Evolutionary conservation across 1,284 basidiomycete species (phyloP), one percentile per base, ranked within the genome.

Genomic region (Thecaphora thlaspeos): DNA sequence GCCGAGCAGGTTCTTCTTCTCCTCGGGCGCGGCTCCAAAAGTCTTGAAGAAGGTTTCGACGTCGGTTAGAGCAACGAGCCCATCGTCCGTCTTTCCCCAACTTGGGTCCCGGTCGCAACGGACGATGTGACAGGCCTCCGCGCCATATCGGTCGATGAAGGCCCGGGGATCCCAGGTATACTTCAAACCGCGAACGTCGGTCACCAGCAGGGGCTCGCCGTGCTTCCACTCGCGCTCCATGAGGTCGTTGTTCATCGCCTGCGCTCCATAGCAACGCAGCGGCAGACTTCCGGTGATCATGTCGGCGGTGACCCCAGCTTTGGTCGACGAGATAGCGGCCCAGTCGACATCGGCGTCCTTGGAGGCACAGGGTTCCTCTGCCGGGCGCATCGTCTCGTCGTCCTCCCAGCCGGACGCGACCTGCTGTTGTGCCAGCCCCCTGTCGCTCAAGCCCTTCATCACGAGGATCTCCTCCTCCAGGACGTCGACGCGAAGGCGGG

Each of bases 11-110:
- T 34, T 64, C 82, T 82, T 46, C 69, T 81, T 51, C 82, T 80
- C 12, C 72, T 83, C 57, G 81, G 58, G 82, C 49, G 87, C 86
- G 53, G 84, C 81, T 32, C 90, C 89, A 76, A 95, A 94, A 74
- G 81, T 80, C 2, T 80, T 79, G 73, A 96, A 95, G 79, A 96
- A 97, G 42, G 87, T 83, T 2, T 82, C 83, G 2, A 95, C 86
- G 24, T 43, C 48, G 12, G 42, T 36, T 26, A 8, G 19, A 44
- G 52, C 48, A 32, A 41, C 9, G 32, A 19, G n/a, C 0, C 83
- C 86, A 10, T 84, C 82, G 15, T 82, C 80, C 62, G 83, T 83
- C 67, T 84, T 87, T 41, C 79, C 75, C 48, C 90, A 86, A 2
- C 82, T 84, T 78, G 90, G 86, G 18, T 51, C 41, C 23, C 46